Conservation (phyloP, 2,329 filamentous ascomycete genomes). For the Lecanosticta acicola region DNA sequence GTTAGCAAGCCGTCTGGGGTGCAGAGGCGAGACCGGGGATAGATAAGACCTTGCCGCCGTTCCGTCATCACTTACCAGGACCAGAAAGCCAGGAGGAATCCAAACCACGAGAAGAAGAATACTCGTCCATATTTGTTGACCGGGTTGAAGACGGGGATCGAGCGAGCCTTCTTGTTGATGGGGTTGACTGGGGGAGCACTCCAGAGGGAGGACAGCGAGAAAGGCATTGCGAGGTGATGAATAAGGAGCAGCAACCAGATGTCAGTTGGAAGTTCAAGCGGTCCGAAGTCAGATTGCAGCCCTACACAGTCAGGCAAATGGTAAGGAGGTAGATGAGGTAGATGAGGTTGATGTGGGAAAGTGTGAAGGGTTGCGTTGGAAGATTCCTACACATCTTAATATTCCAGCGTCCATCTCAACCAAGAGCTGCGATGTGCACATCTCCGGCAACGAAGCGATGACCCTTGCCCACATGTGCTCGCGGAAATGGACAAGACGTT, state of each 20-base stretch:
- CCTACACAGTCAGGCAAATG: not conserved
- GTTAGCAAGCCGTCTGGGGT: too few species aligned
- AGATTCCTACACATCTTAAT: not conserved
- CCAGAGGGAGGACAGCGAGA: constrained; percentile 33
- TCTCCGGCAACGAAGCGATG: too few species aligned
- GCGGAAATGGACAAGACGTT: too few species aligned
- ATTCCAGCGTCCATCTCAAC: constrained; percentile 7
- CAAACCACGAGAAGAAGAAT: constrained; percentile 84
- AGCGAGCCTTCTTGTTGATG: constrained; percentile 74
- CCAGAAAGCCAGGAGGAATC: constrained; percentile 83
- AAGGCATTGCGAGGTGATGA: constrained; percentile 11
- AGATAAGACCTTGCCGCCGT: not conserved
- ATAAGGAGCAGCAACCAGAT: too few species aligned
- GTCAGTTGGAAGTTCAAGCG: too few species aligned
- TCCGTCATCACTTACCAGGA: constrained; percentile 53
- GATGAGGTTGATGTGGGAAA: not conserved
- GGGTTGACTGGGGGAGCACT: constrained; percentile 70
- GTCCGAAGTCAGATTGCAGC: not conserved
- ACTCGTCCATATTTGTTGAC: constrained; percentile 76
- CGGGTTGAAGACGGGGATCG: constrained; percentile 72
- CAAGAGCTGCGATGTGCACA: constrained; percentile 6
- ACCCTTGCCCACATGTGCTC: too few species aligned
- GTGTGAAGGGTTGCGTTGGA: not conserved
- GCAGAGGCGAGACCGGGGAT: not conserved
- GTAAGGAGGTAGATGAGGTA: not conserved